Percentiles rank a stretch among this genome's conserved stretches.
Conservation (phyloP, 2,329 filamentous ascomycete genomes). For the Pseudomassariella vexata region DNA sequence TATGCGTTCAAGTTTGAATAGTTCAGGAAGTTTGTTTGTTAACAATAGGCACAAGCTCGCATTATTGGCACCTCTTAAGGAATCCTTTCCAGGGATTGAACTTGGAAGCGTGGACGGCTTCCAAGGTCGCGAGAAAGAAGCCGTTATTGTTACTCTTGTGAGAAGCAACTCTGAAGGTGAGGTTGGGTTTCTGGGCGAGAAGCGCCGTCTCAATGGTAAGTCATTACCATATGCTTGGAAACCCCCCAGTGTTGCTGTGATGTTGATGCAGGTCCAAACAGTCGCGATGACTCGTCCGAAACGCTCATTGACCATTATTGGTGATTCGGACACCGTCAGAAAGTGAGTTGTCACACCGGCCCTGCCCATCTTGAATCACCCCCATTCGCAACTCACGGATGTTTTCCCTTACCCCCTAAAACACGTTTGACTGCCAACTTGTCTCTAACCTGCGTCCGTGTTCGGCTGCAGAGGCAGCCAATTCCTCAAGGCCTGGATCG, state of each 20-base stretch:
- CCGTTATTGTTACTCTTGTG: conserved; percentile 88
- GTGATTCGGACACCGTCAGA: conserved; percentile 89
- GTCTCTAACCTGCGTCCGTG: conserved; percentile 10
- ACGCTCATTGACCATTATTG: conserved; percentile 83
- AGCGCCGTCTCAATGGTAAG: conserved; percentile 84
- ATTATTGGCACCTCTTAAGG: conserved; percentile 73
- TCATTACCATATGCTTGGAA: conserved; percentile 9
- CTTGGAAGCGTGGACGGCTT: conserved; percentile 97
- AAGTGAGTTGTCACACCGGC: conserved; percentile 53
- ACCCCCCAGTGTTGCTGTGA: conserved; percentile 2
- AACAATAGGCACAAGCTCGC: conserved; percentile 51
- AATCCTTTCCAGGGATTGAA: conserved; percentile 77
- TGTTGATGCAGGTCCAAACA: conserved; percentile 33
- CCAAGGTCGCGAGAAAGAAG: conserved; percentile 95
- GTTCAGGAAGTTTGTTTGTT: not conserved
- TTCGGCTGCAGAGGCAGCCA: conserved; percentile 64
- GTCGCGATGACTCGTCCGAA: conserved; percentile 96
- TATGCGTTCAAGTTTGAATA: not conserved
- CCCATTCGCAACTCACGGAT: conserved; percentile 1
- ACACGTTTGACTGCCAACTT: conserved; percentile 13
- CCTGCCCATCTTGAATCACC: not conserved
- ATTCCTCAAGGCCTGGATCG: conserved; percentile 90
- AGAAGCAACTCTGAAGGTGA: conserved; percentile 82
- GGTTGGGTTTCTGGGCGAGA: conserved; percentile 90
- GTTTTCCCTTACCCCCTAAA: not conserved